These are phyloP conservation scores for Mycena amicta DNA, from an alignment of 768 basidiomycete genomes.

Conservation along the genomic window DNA sequence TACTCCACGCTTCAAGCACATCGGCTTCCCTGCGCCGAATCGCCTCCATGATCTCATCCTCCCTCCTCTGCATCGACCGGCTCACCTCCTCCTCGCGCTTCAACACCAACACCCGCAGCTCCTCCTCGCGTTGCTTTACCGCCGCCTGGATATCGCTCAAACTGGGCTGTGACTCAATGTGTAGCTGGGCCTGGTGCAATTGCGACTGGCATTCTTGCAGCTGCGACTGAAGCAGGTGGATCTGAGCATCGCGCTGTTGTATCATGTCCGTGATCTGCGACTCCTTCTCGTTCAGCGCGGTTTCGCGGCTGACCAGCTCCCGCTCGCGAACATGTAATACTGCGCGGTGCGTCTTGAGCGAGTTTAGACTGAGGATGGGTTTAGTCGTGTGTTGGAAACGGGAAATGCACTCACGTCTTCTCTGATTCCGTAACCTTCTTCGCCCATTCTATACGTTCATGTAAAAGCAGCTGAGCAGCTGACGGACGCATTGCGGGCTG, in stretches of 20 bases:
- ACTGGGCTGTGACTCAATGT: conserved; percentile 28
- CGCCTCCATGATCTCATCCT: conserved; percentile 50
- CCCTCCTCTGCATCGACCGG: conserved; percentile 23
- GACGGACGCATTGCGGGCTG: conserved; percentile 89
- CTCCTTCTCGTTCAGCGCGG: conserved; percentile 57
- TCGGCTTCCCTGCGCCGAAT: conserved; percentile 69
- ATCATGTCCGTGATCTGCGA: conserved; percentile 48
- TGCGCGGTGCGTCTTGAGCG: conserved; percentile 65
- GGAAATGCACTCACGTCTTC: conserved; percentile 60
- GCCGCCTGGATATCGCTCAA: conserved; percentile 45
- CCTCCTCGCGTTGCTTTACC: conserved; percentile 23
- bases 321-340: conserved; percentile 61
- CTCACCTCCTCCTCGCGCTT: conserved; percentile 23
- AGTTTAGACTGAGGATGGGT: conserved; percentile 49
- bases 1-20: conserved; percentile 61
- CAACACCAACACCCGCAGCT: conserved; percentile 21
- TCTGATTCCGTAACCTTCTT: conserved; percentile 76
- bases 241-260: conserved; percentile 62
- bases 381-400: neutral
- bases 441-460: conserved; percentile 73
- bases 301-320: conserved; percentile 62
- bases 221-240: conserved; percentile 49
- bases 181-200: conserved; percentile 36
- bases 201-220: conserved; percentile 36
- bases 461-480: conserved; percentile 76